A percentile compares a stretch with the other conserved stretches of the same genome.
These are phyloP conservation scores for Plasmodium sp. DNA, from an alignment of 169 alveolate species.

Conservation along the genomic window DNA sequence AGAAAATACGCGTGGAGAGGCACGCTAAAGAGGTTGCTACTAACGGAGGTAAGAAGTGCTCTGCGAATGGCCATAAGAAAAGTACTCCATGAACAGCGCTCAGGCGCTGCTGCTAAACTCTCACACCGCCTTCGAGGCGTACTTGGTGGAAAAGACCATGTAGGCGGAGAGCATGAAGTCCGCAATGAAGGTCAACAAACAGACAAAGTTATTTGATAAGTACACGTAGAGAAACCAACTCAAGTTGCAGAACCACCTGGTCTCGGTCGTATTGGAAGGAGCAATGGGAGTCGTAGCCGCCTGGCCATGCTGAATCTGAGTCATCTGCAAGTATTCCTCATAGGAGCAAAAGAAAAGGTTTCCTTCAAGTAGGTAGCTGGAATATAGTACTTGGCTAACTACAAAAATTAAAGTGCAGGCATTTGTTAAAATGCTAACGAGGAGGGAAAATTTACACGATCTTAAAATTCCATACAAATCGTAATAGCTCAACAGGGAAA, in stretches of 20 bases:
- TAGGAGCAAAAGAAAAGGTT: conserved; percentile 42
- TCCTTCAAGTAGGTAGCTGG: conserved; percentile 55
- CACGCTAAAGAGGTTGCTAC: too few species aligned
- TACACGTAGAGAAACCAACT: conserved; percentile 1
- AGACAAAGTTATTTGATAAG: conserved; percentile 9
- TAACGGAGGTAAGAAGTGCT: neutral
- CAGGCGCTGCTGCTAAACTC: neutral
- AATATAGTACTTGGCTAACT: conserved; percentile 28
- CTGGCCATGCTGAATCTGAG: neutral
- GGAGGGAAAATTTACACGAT: conserved; percentile 43
- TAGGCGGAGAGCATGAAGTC: conserved; percentile 28
- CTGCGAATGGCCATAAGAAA: neutral
- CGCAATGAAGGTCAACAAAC: conserved; percentile 8
- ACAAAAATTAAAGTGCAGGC: conserved; percentile 26
- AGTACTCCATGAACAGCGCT: neutral
- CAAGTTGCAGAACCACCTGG: conserved; percentile 58
- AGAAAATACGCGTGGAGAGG: neutral
- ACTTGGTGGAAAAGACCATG: conserved; percentile 37
- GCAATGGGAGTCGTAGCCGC: neutral
- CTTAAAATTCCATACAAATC: conserved; percentile 51
- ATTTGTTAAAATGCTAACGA: conserved; percentile 17
- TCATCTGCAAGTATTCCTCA: conserved; percentile 18
- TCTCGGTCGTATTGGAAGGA: conserved; percentile 25
- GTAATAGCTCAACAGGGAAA: conserved; percentile 1
- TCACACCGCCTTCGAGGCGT: neutral